Evolutionary conservation across 23 red algal species (phyloP).

Genomic region (Chondrus crispus): DNA sequence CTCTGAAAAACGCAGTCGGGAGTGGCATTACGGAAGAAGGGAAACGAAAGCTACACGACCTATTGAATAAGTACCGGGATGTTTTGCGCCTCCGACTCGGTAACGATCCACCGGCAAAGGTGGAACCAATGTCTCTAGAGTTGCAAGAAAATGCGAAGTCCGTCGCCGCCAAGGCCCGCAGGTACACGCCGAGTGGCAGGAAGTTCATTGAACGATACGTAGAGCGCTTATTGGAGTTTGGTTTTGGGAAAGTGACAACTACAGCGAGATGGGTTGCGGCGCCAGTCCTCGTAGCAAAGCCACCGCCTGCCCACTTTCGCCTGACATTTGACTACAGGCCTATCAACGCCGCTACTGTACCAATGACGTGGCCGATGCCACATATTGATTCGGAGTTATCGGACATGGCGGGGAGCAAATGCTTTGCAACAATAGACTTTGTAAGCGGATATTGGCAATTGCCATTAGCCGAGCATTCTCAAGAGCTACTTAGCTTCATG

Average conservation of each 20-base stretch:
- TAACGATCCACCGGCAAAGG: background rate
- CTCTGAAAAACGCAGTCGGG: background rate
- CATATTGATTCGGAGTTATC: background rate
- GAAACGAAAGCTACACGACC: background rate
- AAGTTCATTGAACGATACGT: background rate
- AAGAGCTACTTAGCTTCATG: conserved; percentile 5
- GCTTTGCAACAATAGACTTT: background rate
- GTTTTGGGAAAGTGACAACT: background rate
- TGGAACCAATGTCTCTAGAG: background rate
- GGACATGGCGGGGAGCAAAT: background rate
- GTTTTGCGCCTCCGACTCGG: background rate
- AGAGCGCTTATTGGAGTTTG: background rate
- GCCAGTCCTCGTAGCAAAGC: background rate
- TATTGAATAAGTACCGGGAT: background rate
- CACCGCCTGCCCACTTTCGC: background rate
- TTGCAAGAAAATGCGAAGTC: background rate
- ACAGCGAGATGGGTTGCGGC: background rate
- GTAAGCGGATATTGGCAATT: background rate
- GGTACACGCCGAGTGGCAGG: background rate
- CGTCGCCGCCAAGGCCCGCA: background rate
- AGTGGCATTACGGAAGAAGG: background rate
- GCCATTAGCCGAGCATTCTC: background rate
- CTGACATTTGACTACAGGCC: conserved; percentile 2
- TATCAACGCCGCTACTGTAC: background rate
- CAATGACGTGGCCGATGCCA: background rate